Evolutionary conservation across 306 rosid species (phyloP).

Genomic region (Cicer yamashitae): DNA sequence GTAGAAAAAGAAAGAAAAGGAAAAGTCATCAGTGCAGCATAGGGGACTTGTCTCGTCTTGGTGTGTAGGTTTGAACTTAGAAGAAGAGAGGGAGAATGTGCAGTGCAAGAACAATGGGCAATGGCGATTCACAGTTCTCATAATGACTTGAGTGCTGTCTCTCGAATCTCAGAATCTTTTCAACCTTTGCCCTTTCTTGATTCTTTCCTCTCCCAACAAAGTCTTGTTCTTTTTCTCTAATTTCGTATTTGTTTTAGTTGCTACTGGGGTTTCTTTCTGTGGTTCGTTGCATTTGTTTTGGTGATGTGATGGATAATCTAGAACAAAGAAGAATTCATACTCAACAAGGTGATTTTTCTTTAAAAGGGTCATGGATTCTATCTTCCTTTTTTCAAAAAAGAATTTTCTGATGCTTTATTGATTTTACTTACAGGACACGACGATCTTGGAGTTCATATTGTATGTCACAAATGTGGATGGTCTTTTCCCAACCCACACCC

Average conservation of each 20-base stretch:
- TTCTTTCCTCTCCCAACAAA: neutral
- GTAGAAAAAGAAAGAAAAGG: neutral
- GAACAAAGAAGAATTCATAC: slow-evolving; percentile 33
- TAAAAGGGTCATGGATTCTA: neutral
- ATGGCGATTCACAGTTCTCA: neutral
- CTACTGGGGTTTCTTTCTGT: neutral
- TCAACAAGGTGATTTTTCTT: slow-evolving; percentile 40
- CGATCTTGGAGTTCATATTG: slow-evolving; percentile 52
- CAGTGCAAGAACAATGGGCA: neutral
- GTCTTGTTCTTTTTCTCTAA: neutral
- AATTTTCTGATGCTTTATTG: slow-evolving; percentile 14
- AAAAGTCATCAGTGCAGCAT: neutral
- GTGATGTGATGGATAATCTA: slow-evolving; percentile 31
- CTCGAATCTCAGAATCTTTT: neutral
- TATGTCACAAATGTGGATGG: slow-evolving; percentile 78
- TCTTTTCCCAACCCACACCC: slow-evolving; percentile 74
- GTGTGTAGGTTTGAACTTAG: neutral
- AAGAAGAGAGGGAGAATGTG: neutral
- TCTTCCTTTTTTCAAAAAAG: neutral
- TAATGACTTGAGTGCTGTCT: neutral
- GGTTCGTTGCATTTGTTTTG: neutral
- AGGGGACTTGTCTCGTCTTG: neutral
- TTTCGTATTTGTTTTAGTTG: neutral
- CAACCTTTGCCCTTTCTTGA: slow-evolving; percentile 14
- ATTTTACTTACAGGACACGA: slow-evolving; percentile 52